Evolutionary conservation across 2,329 filamentous ascomycete species (phyloP).

Genomic region (Apiospora hydei): DNA sequence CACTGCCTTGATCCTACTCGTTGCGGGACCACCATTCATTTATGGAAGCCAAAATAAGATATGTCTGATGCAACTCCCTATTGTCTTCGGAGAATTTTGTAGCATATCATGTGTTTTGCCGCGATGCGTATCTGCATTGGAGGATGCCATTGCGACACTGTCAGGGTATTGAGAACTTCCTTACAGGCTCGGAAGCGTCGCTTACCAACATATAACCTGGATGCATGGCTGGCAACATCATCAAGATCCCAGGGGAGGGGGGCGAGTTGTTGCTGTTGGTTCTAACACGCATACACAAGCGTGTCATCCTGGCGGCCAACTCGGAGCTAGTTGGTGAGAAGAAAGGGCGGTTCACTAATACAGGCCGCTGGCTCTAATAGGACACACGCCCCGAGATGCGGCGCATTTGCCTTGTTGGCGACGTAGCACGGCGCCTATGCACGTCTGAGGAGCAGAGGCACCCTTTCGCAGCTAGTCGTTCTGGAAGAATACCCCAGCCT

Average conservation of each 20-base stretch:
- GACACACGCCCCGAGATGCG: conserved; percentile 16
- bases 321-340: conserved; percentile 10
- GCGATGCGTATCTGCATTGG: neutral
- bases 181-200: neutral
- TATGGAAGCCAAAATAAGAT: conserved; percentile 1
- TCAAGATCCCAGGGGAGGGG: neutral
- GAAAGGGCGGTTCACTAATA: conserved; percentile 1
- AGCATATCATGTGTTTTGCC: neutral
- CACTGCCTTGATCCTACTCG: neutral
- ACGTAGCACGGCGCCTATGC: conserved; percentile 41
- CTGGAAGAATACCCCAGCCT: conserved; percentile 20
- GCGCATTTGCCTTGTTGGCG: conserved; percentile 21
- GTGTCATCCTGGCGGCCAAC: conserved; percentile 7
- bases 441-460: conserved; percentile 26
- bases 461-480: conserved; percentile 18
- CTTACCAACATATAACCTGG: neutral
- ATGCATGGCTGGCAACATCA: neutral
- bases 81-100: conserved; percentile 8
- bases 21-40: neutral
- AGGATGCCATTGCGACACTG: neutral
- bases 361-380: conserved; percentile 9
- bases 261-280: neutral
- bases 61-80: neutral
- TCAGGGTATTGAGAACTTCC: neutral
- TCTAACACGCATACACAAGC: neutral